These are phyloP conservation scores for Stropharia rugosoannulata DNA, from an alignment of 768 basidiomycete genomes.

Conservation along the genomic window DNA sequence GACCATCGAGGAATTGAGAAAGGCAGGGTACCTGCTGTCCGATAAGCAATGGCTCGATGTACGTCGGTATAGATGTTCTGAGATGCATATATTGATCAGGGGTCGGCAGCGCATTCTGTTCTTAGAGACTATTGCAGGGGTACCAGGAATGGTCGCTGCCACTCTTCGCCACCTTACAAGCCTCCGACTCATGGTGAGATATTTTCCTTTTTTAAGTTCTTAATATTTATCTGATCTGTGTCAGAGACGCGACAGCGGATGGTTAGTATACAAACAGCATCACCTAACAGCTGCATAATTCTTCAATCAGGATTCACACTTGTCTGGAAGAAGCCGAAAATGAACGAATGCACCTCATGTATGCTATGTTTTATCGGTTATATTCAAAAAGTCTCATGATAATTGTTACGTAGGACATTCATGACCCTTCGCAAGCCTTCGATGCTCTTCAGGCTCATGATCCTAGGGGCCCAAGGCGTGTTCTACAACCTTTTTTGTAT, in stretches of 20 bases:
- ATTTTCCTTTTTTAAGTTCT: neutral
- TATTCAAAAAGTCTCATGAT: slow-evolving; percentile 4
- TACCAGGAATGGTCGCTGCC: slow-evolving; percentile 95
- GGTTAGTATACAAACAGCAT: slow-evolving; percentile 27
- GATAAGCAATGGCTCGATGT: slow-evolving; percentile 78
- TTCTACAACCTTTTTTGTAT: slow-evolving; percentile 87
- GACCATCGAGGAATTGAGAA: slow-evolving; percentile 70
- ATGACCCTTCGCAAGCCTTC: slow-evolving; percentile 88
- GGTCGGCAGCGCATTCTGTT: slow-evolving; percentile 46
- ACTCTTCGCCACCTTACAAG: slow-evolving; percentile 86
- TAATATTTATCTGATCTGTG: neutral
- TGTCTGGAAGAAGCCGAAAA: slow-evolving; percentile 95
- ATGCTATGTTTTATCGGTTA: slow-evolving; percentile 17
- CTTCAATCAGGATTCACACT: slow-evolving; percentile 83
- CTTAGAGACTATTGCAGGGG: slow-evolving; percentile 90
- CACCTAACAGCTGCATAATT: slow-evolving; percentile 37
- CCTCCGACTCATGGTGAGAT: slow-evolving; percentile 79
- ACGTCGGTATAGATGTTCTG: slow-evolving; percentile 20
- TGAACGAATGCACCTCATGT: slow-evolving; percentile 96
- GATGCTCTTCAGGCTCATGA: slow-evolving; percentile 73
- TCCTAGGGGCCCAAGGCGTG: slow-evolving; percentile 91
- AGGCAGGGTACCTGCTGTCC: slow-evolving; percentile 70
- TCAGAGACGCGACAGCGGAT: slow-evolving; percentile 53
- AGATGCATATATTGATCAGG: neutral
- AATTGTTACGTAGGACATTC: slow-evolving; percentile 63